These are phyloP conservation scores for Arabidopsis lyrata DNA, from an alignment of 441 rosid genomes.

Conservation along the genomic window DNA sequence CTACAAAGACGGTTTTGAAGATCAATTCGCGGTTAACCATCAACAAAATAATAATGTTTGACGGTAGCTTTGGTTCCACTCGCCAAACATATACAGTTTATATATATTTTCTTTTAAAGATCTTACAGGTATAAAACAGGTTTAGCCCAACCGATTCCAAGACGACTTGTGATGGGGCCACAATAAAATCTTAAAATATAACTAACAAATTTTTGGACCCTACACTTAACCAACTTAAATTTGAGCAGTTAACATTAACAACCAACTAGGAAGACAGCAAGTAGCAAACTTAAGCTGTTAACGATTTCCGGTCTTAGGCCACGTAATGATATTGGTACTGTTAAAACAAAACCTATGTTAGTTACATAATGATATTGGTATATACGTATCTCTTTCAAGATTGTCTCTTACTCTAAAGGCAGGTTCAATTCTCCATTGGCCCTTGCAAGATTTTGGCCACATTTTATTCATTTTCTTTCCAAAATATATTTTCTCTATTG, in stretches of 20 bases:
- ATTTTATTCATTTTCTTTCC: background rate
- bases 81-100: background rate
- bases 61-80: background rate
- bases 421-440: background rate
- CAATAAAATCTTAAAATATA: conserved; percentile 20
- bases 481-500: background rate
- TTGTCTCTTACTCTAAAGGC: background rate
- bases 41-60: background rate
- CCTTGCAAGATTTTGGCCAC: conserved; percentile 1
- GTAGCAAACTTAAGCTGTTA: conserved; percentile 18
- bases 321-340: too few species aligned
- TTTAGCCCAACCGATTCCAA: conserved; percentile 9
- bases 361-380: too few species aligned
- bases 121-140: conserved; percentile 3
- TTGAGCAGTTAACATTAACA: conserved; percentile 26
- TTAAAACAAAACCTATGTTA: too few species aligned
- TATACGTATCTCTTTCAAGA: background rate
- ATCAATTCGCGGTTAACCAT: background rate
- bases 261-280: conserved; percentile 34
- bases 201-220: conserved; percentile 22
- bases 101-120: too few species aligned
- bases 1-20: background rate
- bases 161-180: conserved; percentile 6
- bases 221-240: conserved; percentile 33
- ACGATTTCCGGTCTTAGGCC: background rate